Evolutionary conservation across 1,284 basidiomycete genomes (phyloP).

Genomic region (Ceratobasidium sp.): DNA sequence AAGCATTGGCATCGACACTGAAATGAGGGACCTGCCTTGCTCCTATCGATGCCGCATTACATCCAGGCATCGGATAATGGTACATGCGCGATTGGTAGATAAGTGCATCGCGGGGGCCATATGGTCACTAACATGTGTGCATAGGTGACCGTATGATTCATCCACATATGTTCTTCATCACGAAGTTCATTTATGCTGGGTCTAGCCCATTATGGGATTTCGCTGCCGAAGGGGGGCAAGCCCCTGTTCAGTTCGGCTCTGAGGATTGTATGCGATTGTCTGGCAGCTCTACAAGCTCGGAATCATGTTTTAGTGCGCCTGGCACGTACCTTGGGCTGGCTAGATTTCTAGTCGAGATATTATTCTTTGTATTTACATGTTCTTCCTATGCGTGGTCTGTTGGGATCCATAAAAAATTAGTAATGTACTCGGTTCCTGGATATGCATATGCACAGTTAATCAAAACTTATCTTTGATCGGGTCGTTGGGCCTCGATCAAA

Average conservation of each 20-base stretch:
- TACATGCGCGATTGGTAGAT: no score
- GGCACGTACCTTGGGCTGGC: no score
- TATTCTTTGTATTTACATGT: no score
- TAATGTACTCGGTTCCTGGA: no score
- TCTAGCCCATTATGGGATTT: not conserved
- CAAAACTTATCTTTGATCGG: no score
- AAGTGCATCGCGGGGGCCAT: not conserved
- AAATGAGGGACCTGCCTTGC: not conserved
- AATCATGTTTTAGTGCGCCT: not conserved
- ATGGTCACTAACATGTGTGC: slow-evolving; percentile 9
- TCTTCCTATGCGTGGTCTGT: no score
- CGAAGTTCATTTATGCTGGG: slow-evolving; percentile 15
- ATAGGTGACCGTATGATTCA: not conserved
- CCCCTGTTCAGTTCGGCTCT: not conserved
- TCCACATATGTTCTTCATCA: not conserved
- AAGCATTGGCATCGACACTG: not conserved
- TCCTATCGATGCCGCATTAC: not conserved
- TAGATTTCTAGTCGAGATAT: no score
- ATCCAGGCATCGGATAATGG: not conserved
- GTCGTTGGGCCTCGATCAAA: no score
- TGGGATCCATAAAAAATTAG: no score
- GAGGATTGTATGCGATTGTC: not conserved
- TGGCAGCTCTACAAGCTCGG: not conserved
- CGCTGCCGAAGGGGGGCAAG: not conserved
- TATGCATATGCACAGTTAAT: no score